Base-by-base conservation (phyloP, 768 basidiomycete genomes). In the Crassisporium funariophilum region DNA sequence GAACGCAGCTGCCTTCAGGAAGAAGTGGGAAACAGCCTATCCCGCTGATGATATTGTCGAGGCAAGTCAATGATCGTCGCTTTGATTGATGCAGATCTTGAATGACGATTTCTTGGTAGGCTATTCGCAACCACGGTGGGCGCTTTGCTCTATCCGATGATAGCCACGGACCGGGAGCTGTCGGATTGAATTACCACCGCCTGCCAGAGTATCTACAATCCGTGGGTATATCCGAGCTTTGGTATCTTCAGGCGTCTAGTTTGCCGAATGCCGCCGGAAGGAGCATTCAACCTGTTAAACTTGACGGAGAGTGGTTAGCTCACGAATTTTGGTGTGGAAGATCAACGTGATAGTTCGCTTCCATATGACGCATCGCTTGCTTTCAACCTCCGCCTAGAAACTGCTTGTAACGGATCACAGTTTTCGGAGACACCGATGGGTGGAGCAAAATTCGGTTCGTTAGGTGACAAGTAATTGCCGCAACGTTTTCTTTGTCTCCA, bases 91-190 rank as follows among this genome's bases (percentile, higher is more conserved):
- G 33, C 41, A 15, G 34, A 40, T 27, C 17, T 34, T 36, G 38
- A 24, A 24, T 15, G 17, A 55, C 20, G 44, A 35, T 38, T 25
- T 22, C 41, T 23, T 15, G 41, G 19, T 61, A 98, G 95, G 59
- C 87, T 17, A 88, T 98, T 46, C 55, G 81, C n/a, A 61, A 74
- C 34, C 65, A 75, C 38, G 80, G 77, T 8, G 97, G 95, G 2
- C 80, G 82, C 17, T 81, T 97, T 53, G 79, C 86, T 15, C 75
- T 99, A 20, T 98, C 95, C 4, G 97, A 98, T 62, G 97, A 98
- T 68, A 95, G 94, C 42, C 97, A 99, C 59, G 93, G 91, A 0
- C 88, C 92, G 2, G 81, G 83, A 22, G 82, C 83, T 7, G 93
- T 98, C 44, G 94, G 93, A 0, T 72, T 92, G 47, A 92, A 98